A percentile compares a stretch with the other conserved stretches of the same genome.
Evolutionary conservation across 2,329 filamentous ascomycete species (phyloP).

Genomic region (Aspergillus aculeatinus): DNA sequence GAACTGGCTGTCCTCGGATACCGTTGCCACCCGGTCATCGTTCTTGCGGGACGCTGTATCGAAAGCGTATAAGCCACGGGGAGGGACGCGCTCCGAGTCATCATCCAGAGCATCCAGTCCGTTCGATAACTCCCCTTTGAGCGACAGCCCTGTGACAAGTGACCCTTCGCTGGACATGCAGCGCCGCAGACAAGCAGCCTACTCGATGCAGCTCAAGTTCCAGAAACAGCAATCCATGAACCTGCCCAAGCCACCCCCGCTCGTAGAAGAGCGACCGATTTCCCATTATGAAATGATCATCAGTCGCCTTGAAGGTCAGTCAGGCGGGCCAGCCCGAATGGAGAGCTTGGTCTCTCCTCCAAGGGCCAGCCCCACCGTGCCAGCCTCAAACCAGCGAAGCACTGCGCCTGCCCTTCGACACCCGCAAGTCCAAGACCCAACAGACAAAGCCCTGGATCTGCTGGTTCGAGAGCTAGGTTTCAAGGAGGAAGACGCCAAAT

Average conservation of each 20-base stretch:
- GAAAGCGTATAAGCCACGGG: slow-evolving; percentile 56
- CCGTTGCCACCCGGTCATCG: slow-evolving; percentile 50
- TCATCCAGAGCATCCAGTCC: slow-evolving; percentile 7
- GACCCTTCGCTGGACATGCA: slow-evolving; percentile 20
- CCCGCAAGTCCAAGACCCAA: slow-evolving; percentile 50
- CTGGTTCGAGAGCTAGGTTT: slow-evolving; percentile 62
- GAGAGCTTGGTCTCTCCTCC: slow-evolving; percentile 10
- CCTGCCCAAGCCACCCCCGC: slow-evolving; percentile 17
- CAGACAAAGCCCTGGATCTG: slow-evolving; percentile 56
- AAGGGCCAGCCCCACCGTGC: slow-evolving; percentile 15
- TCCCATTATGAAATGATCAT: slow-evolving; percentile 41
- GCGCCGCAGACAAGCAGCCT: slow-evolving; percentile 33
- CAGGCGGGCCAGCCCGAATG: slow-evolving; percentile 14
- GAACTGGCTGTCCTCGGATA: slow-evolving; percentile 53
- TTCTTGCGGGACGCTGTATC: slow-evolving; percentile 63
- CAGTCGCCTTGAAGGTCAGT: slow-evolving; percentile 31
- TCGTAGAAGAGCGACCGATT: slow-evolving; percentile 40
- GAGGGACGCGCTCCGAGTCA: slow-evolving; percentile 12
- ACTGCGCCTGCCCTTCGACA: background rate
- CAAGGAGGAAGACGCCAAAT: slow-evolving; percentile 53
- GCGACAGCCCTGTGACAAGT: slow-evolving; percentile 7
- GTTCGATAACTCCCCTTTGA: slow-evolving; percentile 10
- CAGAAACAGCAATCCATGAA: slow-evolving; percentile 22
- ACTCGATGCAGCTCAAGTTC: slow-evolving; percentile 34
- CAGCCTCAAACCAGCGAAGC: background rate